phyloP scores from a whole-genome alignment of 2,329 filamentous ascomycete species.

The Talaromyces sp. region DNA sequence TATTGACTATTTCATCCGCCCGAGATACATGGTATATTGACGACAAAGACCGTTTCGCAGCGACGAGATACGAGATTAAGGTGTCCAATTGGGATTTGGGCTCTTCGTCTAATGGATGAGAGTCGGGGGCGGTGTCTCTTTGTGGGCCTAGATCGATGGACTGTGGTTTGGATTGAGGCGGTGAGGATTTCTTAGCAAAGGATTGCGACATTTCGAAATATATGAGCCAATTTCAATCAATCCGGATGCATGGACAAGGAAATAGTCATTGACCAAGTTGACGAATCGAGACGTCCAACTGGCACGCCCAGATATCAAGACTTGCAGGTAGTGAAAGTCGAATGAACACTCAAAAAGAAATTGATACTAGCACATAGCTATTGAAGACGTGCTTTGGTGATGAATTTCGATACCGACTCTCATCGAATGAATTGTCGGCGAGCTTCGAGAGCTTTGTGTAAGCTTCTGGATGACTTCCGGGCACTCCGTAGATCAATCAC shows the following conservation, averaged over 20 bases:
- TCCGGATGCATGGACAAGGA: not conserved
- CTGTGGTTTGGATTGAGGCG: not conserved
- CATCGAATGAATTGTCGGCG: not conserved
- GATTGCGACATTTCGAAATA: conserved; percentile 16
- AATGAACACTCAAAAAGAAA: not conserved
- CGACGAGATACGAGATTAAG: conserved; percentile 78
- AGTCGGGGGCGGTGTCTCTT: not conserved
- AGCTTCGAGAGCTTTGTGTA: not conserved
- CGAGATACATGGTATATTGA: conserved; percentile 79
- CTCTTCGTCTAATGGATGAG: conserved; percentile 17
- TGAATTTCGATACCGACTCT: not conserved
- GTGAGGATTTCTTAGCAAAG: conserved; percentile 8
- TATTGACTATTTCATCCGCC: conserved; percentile 79
- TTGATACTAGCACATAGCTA: not conserved
- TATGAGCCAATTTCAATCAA: not conserved
- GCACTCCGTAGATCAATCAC: conserved; percentile 3
- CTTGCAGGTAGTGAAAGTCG: not conserved
- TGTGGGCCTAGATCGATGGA: not conserved
- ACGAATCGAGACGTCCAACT: not conserved
- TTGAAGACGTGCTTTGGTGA: conserved; percentile 9
- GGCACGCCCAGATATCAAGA: not conserved
- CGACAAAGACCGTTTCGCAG: conserved; percentile 81
- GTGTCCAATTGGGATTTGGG: conserved; percentile 59
- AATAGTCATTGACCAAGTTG: not conserved
- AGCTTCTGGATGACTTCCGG: not conserved